Base-by-base conservation (phyloP, 2,329 filamentous ascomycete species). In the Macrophomina pseudophaseolina region DNA sequence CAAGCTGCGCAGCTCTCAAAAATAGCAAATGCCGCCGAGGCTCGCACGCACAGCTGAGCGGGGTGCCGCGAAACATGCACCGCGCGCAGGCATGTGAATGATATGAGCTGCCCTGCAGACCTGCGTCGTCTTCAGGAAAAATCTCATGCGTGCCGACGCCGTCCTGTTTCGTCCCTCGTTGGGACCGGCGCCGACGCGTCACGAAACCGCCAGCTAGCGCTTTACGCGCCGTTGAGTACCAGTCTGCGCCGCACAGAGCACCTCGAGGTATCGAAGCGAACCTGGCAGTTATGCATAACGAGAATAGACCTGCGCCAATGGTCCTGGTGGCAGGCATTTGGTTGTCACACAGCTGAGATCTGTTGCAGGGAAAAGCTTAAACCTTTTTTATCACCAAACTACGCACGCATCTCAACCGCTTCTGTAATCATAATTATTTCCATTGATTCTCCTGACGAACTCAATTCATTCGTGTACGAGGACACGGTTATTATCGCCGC, bases 11-110 rank as follows among this genome's bases (percentile, higher is more conserved):
- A 65, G 53, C 59, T 49, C 44, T 16, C 46, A 58, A 58, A 65
- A 56, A 48, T 65, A 56, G 42, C 33, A 46, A 65, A 56, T 54
- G 52, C 52, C 63, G 63, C 63, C 52, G 63, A 46, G 63, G 63
- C 52, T 56, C 30, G 49, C 49, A 33, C 28, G 28, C 56, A 23
- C 23, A 46, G 42, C 63, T n/a, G 42, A 18, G 58, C 58, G 58
- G 58, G 58, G 40, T 33, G 40, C 54, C 54, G 54, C 42, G 42
- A 44, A 62, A 49, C 58, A 62, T 49, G 30, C 42, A 60, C 42
- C 32, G 30, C 40, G 5, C 28, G 18, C 30, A 49, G 58, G 58
- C 32, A 62, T 62, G 58, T 62, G 58, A 62, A 49, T 8, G 4
- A 62, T 49, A 49, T 62, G 44, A 49, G 32, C 42, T 62, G 58